phyloP scores from a whole-genome alignment of 2,329 filamentous ascomycete genomes.

The Colletotrichum sp. region DNA sequence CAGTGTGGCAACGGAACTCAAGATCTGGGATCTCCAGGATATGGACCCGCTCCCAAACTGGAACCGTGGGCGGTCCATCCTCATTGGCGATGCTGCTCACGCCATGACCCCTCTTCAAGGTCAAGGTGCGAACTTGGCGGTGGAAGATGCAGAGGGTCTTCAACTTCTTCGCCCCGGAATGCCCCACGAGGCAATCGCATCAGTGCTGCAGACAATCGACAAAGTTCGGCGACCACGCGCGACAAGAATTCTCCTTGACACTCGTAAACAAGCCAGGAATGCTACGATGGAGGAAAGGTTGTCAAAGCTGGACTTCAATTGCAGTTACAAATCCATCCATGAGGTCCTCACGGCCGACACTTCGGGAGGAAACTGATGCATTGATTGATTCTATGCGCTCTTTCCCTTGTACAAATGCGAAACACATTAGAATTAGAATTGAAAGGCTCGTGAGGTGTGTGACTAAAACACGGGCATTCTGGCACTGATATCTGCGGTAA shows the following conservation, averaged over 20 bases:
- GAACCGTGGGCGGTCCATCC: constrained; percentile 24
- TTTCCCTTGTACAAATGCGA: background rate
- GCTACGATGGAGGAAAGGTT: background rate
- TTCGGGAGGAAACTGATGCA: background rate
- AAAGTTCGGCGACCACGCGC: background rate
- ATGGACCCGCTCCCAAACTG: constrained; percentile 41
- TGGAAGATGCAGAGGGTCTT: constrained; percentile 45
- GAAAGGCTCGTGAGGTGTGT: too few species aligned
- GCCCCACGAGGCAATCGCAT: background rate
- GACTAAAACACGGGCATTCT: too few species aligned
- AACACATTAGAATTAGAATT: background rate
- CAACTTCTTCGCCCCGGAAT: constrained; percentile 6
- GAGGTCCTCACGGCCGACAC: background rate
- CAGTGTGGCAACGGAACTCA: constrained; percentile 31
- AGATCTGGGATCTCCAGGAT: constrained; percentile 49
- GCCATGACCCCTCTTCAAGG: constrained; percentile 42
- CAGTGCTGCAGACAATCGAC: background rate
- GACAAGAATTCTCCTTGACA: background rate
- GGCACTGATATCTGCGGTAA: too few species aligned
- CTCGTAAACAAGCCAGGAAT: background rate
- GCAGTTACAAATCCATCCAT: background rate
- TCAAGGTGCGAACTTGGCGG: constrained; percentile 43
- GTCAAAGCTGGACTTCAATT: background rate
- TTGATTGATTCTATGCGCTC: background rate
- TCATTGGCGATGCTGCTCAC: constrained; percentile 25